Base-by-base conservation (phyloP, 1,284 basidiomycete species). In the Boletus smithii region DNA sequence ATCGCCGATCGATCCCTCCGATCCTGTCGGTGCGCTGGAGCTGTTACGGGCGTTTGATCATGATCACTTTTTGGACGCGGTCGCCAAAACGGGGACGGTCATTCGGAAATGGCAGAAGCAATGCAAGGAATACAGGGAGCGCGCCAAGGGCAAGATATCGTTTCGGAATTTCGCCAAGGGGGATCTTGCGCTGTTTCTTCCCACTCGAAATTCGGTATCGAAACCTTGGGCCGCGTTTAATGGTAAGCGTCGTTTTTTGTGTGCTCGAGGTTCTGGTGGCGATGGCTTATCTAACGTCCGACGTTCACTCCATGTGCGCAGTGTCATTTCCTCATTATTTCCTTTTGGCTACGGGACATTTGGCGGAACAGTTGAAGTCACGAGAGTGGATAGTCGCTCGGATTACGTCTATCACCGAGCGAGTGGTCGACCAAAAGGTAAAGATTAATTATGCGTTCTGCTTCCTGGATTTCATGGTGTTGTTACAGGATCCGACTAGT, bases 141-240 rank as follows among this genome's bases (percentile, higher is more conserved):
- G 91, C 17, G 85, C 91, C 13, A 91, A 89, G 67, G 90, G 93
- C 50, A 95, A 95, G 71, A 94, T 97, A 47, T 89, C 92, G 2
- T 95, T 97, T 68, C 78, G 91, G 56, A 92, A 93, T 70, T 97
- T 97, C 59, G 76, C 85, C 4, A 91, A 91, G 63, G 92, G 93
- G 11, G 95, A 98, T 70, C 73, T 99, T 42, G 94, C 94, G 0
- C 75, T 99, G 30, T 99, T 99, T 69, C 73, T 99, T 24, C 95
- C 95, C 1, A 98, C 97, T 0, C 77, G 95, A 41, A 97, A 97
- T 66, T 91, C 92, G 16, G 80, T 91, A 2, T 85, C 88, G 32
- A 92, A 92, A 63, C 89, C 91, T 1, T 97, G 93, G 93, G 94
- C 94, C n/a, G 94, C 93, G 14, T 97, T 97, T 70, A 97, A 97